A percentile compares a stretch with the other conserved stretches of the same genome.
These are phyloP conservation scores for Euphorbia pulcherrima DNA, from an alignment of 345 rosid genomes.

Conservation along the genomic window DNA sequence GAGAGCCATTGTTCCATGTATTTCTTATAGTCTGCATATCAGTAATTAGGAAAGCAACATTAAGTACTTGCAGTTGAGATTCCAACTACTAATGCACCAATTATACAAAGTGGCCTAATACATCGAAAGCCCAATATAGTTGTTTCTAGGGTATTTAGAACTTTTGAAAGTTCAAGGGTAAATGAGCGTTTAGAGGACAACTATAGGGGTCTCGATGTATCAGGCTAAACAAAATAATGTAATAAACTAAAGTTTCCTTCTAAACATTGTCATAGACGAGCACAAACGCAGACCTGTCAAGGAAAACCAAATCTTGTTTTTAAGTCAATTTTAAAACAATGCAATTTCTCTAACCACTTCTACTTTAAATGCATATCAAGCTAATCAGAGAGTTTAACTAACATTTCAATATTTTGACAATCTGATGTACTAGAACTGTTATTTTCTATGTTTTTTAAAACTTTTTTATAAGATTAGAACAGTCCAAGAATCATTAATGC, in stretches of 20 bases:
- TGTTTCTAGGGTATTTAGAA: no score
- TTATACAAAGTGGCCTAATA: no score
- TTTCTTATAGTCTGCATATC: constrained; percentile 49
- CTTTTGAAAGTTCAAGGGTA: no score
- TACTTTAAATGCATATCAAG: not conserved
- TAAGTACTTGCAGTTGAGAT: not conserved
- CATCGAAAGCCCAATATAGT: no score
- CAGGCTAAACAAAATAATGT: no score
- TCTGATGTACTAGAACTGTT: not conserved
- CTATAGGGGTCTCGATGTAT: no score
- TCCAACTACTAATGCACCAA: not conserved
- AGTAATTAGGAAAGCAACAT: not conserved
- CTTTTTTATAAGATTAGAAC: not conserved
- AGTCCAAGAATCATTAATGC: not conserved
- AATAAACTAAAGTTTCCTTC: not conserved
- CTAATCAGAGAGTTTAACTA: not conserved
- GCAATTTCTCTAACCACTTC: not conserved
- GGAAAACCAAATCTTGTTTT: not conserved
- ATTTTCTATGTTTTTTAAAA: not conserved
- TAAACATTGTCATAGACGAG: not conserved
- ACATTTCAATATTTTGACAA: not conserved
- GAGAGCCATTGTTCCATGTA: constrained; percentile 62
- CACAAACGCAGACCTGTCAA: not conserved
- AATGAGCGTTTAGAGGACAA: no score
- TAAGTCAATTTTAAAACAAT: not conserved